Base-by-base conservation (phyloP, 768 basidiomycete genomes). In the Gloeophyllum trabeum region DNA sequence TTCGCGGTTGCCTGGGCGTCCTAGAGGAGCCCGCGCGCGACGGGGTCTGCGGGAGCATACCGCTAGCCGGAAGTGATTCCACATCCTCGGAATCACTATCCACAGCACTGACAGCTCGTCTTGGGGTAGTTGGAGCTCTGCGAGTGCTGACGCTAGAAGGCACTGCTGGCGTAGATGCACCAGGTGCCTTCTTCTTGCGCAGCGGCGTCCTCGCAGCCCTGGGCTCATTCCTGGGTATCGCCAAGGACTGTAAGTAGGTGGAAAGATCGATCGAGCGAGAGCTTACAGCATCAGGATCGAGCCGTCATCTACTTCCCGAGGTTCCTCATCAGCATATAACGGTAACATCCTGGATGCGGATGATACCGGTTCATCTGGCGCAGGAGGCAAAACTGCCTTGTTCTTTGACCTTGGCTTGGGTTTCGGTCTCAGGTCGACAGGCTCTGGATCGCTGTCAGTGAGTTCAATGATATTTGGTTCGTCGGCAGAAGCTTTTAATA, bases 171-270 rank as follows among this genome's bases (percentile, higher is more conserved):
- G 42, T 26, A 4, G 3, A n/a, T 5, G 30, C 2, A 22, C 23
- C 35, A 16, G 19, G 24, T 30, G 40, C 40, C 6, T 22, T 14
- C n/a, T 41, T 41, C 37, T 28, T 41, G 14, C 10, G 39, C 23
- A 73, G 46, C 3, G 74, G 77, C 49, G 62, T 76, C 22, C 63
- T 64, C 12, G 70, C 63, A 39, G 61, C 61, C 40, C 55, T 69
- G 5, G 75, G 72, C 44, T 78, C 76, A 47, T 79, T 59, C 34
- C 64, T 64, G 38, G 21, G 4, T 5, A 30, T n/a, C n/a, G n/a
- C 4, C 4, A 26, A n/a, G 26, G 35, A 28, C 28, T 22, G 35
- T 14, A 39, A 14, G 26, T 28, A 28, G 24, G 45, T 47, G 43
- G 20, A 5, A 21, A 34, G 30, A 37, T 39, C 19, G 34, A 36